Base-by-base conservation (phyloP, 345 rosid genomes). In the Brassica rapa region DNA sequence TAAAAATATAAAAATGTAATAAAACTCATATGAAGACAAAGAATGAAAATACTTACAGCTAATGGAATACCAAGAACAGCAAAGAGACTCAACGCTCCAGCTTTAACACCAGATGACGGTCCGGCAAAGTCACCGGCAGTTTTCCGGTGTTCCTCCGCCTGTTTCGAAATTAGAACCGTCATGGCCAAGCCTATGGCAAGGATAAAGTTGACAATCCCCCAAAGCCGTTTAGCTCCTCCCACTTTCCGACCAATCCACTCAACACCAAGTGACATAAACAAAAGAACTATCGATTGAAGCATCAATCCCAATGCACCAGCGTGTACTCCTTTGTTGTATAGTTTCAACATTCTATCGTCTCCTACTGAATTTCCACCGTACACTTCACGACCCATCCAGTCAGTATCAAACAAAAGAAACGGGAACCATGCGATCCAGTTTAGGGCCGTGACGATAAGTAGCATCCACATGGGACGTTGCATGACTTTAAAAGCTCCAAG, bases 41-140 rank as follows among this genome's bases (percentile, higher is more conserved):
- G n/a, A 2, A 8, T n/a, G 21, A 51, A 51, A 51, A 5, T n/a
- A 51, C 56, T 51, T 5, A 51, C 56, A 51, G 56, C 56, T 51
- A 51, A 51, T 5, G 56, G 56, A 51, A 51, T 51, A 51, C 56
- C 56, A 51, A 51, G 56, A n/a, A 51, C 56, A 51, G 56, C 56
- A 51, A 51, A 51, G 56, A 51, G 56, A 51, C 56, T 51, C 56
- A 51, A 51, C 56, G 56, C 56, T 51, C 56, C 56, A 51, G 56
- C 56, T 51, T 21, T 51, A 8, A 51, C 56, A 1, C 56, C 21
- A 51, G 56, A 51, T 21, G 56, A 51, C 56, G 56, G 56, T 5
- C 56, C 19, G 21, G 56, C 56, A n/a, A 51, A 1, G 3, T 51
- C 56, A n/a, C 56, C 56, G 19, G 56, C 56, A 19, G 3, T 51